Base-by-base conservation (phyloP, 2,329 filamentous ascomycete genomes). In the Aschersonia sp. region DNA sequence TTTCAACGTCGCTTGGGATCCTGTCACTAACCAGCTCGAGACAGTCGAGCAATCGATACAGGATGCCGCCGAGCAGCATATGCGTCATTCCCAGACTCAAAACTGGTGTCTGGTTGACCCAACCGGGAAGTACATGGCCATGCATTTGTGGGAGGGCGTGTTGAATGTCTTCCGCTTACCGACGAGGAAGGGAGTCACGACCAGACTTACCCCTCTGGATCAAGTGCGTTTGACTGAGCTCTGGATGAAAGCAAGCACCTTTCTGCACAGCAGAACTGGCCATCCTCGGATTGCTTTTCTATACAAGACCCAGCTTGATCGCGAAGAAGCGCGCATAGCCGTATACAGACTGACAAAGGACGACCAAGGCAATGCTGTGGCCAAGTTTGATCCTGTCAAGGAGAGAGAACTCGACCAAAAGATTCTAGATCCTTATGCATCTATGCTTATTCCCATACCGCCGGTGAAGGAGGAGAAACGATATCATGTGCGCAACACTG, bases 1-100 rank as follows among this genome's bases (percentile, higher is more conserved):
- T 67, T 95, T 97, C 63, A 94, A 88, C 2, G 65, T 95, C 28
- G 80, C 75, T 12, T 98, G 92, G 89, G 81, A 96, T 56, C 58
- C 73, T 0, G 64, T 75, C 60, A 69, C 59, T 4, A 65, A 65
- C 28, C 62, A 69, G 49, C 63, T 83, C 2, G 70, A 75, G 6
- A 77, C 73, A 0, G 60, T 74, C 29, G 68, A 74, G 55, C 68
- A 73, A 57, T 57, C 66, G 1, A 74, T 77, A 41, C 65, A 70
- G 41, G 78, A 83, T 52, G 58, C 66, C 1, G 67, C 74, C 32
- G 77, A 82, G 57, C 73, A 69, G 40, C 73, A 79, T 51, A 77
- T 82, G 75, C 72, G 87, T 47, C 85, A 94, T 58, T 83, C 84
- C 5, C 85, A 91, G 62, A 89, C 85, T 50, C 83, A 85, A 55